These are phyloP conservation scores for Mycogone perniciosa DNA, from an alignment of 2,329 filamentous ascomycete genomes.

Conservation along the genomic window DNA sequence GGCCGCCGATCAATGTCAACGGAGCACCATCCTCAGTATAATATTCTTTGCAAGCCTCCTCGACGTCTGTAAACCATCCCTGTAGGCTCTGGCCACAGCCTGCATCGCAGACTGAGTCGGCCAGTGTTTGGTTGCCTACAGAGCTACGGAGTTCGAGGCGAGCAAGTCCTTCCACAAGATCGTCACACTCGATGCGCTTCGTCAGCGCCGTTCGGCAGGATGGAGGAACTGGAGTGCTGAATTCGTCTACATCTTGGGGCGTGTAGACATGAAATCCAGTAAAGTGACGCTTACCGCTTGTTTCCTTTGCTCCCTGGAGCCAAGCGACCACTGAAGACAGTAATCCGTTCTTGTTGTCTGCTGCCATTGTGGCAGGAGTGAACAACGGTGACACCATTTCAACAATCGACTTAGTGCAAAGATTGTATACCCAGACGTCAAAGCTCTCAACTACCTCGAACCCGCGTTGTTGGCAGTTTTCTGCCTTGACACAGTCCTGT, in stretches of 20 bases:
- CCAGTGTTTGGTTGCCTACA: neutral
- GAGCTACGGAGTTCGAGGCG: no score
- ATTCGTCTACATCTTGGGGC: neutral
- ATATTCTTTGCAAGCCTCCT: neutral
- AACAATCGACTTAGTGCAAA: constrained; percentile 3
- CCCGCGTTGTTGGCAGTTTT: constrained; percentile 17
- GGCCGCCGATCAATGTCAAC: neutral
- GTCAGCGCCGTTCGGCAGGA: neutral
- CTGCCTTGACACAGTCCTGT: constrained; percentile 17
- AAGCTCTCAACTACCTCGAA: constrained; percentile 10
- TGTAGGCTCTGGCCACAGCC: neutral
- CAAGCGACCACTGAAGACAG: neutral
- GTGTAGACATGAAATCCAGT: neutral
- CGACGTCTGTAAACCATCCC: neutral
- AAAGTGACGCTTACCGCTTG: neutral
- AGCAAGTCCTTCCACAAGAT: neutral
- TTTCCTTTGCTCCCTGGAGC: neutral
- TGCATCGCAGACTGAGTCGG: neutral
- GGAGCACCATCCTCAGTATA: neutral
- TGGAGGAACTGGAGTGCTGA: neutral
- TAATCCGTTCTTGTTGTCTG: neutral
- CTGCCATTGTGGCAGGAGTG: neutral
- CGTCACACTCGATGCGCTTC: neutral
- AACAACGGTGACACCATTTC: neutral
- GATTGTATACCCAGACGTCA: constrained; percentile 15